phyloP scores from a whole-genome alignment of 257 asterid species.

The Euphrasia confusa region DNA sequence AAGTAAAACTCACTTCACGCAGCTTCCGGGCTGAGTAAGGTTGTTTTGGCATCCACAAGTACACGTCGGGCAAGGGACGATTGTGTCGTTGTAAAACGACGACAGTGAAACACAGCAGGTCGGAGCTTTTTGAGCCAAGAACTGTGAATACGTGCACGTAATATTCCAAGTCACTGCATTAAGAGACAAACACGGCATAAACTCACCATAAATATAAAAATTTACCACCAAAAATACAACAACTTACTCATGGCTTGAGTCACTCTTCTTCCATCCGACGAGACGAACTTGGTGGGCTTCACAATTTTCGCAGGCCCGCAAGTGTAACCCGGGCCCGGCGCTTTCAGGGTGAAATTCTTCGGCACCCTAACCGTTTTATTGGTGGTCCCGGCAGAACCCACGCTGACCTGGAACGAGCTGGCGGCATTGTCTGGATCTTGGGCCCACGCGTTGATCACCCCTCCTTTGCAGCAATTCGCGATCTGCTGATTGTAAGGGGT shows the following conservation, averaged over 20 bases:
- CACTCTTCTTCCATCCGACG: conserved; percentile 61
- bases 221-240: background rate
- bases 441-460: conserved; percentile 67
- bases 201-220: no score
- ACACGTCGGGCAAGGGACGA: conserved; percentile 56
- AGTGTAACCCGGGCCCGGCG: conserved; percentile 86
- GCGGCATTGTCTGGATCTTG: conserved; percentile 68
- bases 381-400: conserved; percentile 72
- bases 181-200: no score
- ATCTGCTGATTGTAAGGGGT: conserved; percentile 82
- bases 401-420: conserved; percentile 70
- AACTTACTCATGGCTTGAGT: conserved; percentile 91
- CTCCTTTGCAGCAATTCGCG: conserved; percentile 89
- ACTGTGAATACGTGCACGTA: conserved; percentile 53
- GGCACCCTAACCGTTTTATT: conserved; percentile 76
- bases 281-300: conserved; percentile 55
- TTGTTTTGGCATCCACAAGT: conserved; percentile 48
- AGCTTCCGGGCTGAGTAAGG: conserved; percentile 45
- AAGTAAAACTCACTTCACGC: conserved; percentile 40
- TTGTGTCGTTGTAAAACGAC: conserved; percentile 42
- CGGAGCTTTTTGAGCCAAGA: conserved; percentile 46
- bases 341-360: conserved; percentile 65
- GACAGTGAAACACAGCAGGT: conserved; percentile 53
- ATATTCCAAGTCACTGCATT: conserved; percentile 61
- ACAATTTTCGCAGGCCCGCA: conserved; percentile 75